Percentiles rank a stretch among this genome's conserved stretches.
Conservation (phyloP, 345 rosid species). For the Excoecaria cochinchinensis region DNA sequence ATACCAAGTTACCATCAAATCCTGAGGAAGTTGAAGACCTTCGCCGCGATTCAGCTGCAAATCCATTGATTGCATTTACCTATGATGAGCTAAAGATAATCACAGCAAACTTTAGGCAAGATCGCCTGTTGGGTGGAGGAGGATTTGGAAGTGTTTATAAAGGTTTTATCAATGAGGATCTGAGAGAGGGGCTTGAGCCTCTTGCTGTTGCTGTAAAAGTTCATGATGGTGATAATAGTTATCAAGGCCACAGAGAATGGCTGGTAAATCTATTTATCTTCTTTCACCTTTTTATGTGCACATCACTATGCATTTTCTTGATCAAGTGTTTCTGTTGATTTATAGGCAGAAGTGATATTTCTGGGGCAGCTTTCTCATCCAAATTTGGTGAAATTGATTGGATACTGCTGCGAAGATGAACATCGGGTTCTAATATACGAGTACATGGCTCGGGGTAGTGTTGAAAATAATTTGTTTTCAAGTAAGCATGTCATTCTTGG, state of each 20-base stretch:
- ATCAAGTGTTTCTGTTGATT: neutral
- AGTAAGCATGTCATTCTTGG: constrained; percentile 44
- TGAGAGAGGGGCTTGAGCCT: constrained; percentile 58
- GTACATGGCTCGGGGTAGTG: constrained; percentile 94
- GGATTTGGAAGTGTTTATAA: constrained; percentile 95
- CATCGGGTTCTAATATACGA: constrained; percentile 84
- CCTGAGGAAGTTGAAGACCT: constrained; percentile 94
- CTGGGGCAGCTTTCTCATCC: constrained; percentile 97
- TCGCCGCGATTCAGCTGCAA: constrained; percentile 71
- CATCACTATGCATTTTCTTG: neutral
- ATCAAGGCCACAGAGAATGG: constrained; percentile 98
- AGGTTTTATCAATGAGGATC: constrained; percentile 67
- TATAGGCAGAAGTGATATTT: constrained; percentile 93
- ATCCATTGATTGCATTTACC: constrained; percentile 82
- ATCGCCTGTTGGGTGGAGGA: constrained; percentile 90
- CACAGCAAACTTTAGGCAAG: constrained; percentile 85
- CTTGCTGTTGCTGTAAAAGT: constrained; percentile 92
- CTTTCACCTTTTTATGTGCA: neutral
- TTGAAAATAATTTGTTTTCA: constrained; percentile 82
- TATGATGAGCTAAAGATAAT: constrained; percentile 70
- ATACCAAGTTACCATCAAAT: constrained; percentile 73
- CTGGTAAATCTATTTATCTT: constrained; percentile 51
- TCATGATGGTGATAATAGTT: constrained; percentile 90
- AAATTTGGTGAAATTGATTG: constrained; percentile 84
- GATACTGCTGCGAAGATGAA: constrained; percentile 89